Percentiles rank a stretch among this genome's conserved stretches.
Conservation (phyloP, 768 basidiomycete genomes). For the Boletus eberwhitei region DNA sequence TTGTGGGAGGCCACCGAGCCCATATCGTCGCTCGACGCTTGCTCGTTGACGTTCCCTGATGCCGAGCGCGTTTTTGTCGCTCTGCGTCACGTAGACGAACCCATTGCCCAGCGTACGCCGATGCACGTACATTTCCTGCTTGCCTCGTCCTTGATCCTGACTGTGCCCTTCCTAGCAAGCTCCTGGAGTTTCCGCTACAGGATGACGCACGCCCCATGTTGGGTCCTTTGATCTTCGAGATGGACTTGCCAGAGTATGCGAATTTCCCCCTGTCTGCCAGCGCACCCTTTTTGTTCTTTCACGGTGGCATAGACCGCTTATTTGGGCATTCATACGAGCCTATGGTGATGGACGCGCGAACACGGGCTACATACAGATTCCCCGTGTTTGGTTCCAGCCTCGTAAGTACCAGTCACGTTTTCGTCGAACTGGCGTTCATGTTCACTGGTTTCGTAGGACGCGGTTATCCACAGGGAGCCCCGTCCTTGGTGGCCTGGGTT, state of each 20-base stretch:
- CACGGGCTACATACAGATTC: slow-evolving; percentile 15
- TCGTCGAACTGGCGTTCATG: background rate
- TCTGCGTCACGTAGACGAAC: slow-evolving; percentile 15
- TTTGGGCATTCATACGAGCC: slow-evolving; percentile 10
- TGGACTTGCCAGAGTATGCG: slow-evolving; percentile 16
- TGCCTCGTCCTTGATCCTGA: slow-evolving; percentile 2
- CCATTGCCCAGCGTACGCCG: slow-evolving; percentile 15
- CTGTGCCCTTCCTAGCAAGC: slow-evolving; percentile 11
- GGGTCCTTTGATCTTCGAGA: slow-evolving; percentile 13
- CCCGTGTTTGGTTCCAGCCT: slow-evolving; percentile 11
- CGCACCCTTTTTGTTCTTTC: slow-evolving; percentile 15
- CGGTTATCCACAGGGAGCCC: background rate
- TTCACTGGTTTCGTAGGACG: slow-evolving; percentile 7
- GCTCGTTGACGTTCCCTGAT: slow-evolving; percentile 18
- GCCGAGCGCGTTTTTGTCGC: slow-evolving; percentile 20
- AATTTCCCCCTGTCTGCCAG: slow-evolving; percentile 17
- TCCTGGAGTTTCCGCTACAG: slow-evolving; percentile 18
- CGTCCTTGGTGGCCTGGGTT: slow-evolving; percentile 6
- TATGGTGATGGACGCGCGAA: slow-evolving; percentile 16
- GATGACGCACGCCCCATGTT: slow-evolving; percentile 10
- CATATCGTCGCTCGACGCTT: slow-evolving; percentile 21
- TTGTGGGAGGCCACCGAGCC: slow-evolving; percentile 10
- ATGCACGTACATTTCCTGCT: slow-evolving; percentile 12
- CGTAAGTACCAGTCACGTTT: slow-evolving; percentile 8
- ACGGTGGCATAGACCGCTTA: slow-evolving; percentile 13